phyloP scores from a whole-genome alignment of 164 flowering plant genomes.

The Echeveria elegans region DNA sequence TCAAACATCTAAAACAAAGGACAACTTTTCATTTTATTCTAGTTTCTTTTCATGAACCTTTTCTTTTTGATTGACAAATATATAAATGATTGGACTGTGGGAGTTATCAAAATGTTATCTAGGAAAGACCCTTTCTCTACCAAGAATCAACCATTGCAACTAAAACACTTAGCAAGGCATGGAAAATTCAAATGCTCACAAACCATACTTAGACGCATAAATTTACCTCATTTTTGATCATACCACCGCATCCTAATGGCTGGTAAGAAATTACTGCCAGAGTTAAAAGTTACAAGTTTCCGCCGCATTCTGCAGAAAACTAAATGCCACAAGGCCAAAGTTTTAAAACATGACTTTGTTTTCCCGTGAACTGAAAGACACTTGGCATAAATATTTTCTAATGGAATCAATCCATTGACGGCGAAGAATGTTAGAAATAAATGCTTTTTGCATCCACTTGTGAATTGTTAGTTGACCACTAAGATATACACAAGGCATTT shows the following conservation, averaged over 20 bases:
- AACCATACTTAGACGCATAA: not conserved
- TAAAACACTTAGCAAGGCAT: not conserved
- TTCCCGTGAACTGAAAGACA: not conserved
- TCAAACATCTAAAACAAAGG: slow-evolving; percentile 1
- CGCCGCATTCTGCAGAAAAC: not conserved
- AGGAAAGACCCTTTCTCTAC: not conserved
- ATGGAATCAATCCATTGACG: not conserved
- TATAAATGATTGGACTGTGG: too few relatives aligned
- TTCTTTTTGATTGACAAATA: too few relatives aligned
- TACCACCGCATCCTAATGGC: not conserved
- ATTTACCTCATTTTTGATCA: too few relatives aligned
- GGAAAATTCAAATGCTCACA: not conserved
- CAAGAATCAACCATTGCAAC: not conserved
- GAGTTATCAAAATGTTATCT: not conserved
- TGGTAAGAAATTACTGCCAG: not conserved
- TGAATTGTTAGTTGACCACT: not conserved
- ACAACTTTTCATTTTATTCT: not conserved
- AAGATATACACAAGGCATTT: not conserved
- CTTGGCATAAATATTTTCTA: not conserved
- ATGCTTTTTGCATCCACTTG: not conserved
- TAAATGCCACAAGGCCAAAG: not conserved
- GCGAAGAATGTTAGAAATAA: not conserved
- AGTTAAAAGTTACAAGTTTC: not conserved
- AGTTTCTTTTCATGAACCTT: not conserved
- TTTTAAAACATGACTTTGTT: not conserved